Base-by-base conservation (phyloP, 1,139 yeast species). In the Suhomyces guaymorum region DNA sequence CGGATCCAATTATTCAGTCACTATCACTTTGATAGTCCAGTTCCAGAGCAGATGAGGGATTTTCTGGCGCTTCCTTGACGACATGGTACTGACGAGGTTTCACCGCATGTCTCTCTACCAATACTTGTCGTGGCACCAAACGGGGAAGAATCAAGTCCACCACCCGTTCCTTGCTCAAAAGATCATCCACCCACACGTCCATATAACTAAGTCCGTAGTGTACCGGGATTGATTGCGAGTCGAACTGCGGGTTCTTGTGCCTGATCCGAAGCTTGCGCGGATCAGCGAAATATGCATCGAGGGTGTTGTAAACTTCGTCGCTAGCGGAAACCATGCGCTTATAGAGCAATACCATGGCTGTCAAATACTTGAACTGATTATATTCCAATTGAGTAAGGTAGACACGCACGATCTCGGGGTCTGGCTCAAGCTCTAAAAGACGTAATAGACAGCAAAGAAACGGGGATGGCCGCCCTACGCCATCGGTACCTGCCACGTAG, bases 361-460 rank as follows among this genome's bases (percentile, higher is more conserved):
- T 73, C 33, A 84, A 57, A 50, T 84, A 84, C 57, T 84, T 83
- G 66, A 82, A 83, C 43, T 78, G 76, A 22, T 65, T 63, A 38
- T 48, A 51, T 11, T 55, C 61, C 41, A 50, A 38, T 47, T 82
- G 86, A 8, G 54, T 52, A 19, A 82, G 59, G 44, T 78, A 73
- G 35, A 76, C 70, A 11, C 61, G 46, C 4, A 83, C 53, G 7
- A 84, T 74, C 7, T 75, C 83, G 9, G 47, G 51, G 4, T 66
- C 55, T 0, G 90, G 90, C 41, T 74, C 78, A 15, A 85, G 57
- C 55, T 84, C 88, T 8, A 83, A 60, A 35, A 84, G 54, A 41
- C 86, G 70, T 39, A 82, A 70, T 12, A 80, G 56, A 39, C 87
- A 68, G 46, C 86, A 75, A n/a, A 84, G 52, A 46, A 84, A 85